Evolutionary conservation across 306 rosid species (phyloP), one percentile per base, ranked within the genome.

Genomic region (Lagenaria siceraria): DNA sequence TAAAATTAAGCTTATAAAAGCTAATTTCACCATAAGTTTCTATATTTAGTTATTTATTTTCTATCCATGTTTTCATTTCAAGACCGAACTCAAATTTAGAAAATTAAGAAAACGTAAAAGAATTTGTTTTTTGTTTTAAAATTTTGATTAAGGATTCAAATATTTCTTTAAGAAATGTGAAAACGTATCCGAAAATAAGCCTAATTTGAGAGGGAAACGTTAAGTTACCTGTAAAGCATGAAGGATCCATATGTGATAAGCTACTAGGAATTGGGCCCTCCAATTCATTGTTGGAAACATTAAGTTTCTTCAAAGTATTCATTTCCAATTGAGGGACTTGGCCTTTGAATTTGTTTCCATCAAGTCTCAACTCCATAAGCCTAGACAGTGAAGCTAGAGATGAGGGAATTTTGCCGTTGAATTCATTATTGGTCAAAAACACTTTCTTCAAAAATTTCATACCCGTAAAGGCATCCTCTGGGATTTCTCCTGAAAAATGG

Each of bases 331-430:
- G 59, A 11, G 99, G 99, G 38, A 95, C 86, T 64, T 27, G 81
- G 54, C 98, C 99, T 18, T 74, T 54, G 81, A 95, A 92, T 85
- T 90, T 92, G 93, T 95, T 95, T 33, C 77, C 78, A 13, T 88
- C 92, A 22, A 92, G 91, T 77, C 84, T 79, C 55, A 95, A 83
- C 21, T 82, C 64, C 15, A 77, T 25, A 61, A 95, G 90, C 64
- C 24, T 77, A 35, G 90, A 92, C 85, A 92, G 74, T 22, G 78
- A 25, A 8, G 86, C 74, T 19, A 95, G 83, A 60, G 99, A 90
- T 6, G 89, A 86, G n/a, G 99, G 98, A 14, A 95, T 90, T 66
- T 63, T 18, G 10, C 99, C 97, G 0, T 77, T 55, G 36, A 95
- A 84, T 78, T 89, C 87, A 27, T 95, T 95, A 63, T 88, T 80